Evolutionary conservation across 2,329 filamentous ascomycete species (phyloP), one percentile per base, ranked within the genome.

Genomic region (Beauveria sp.): DNA sequence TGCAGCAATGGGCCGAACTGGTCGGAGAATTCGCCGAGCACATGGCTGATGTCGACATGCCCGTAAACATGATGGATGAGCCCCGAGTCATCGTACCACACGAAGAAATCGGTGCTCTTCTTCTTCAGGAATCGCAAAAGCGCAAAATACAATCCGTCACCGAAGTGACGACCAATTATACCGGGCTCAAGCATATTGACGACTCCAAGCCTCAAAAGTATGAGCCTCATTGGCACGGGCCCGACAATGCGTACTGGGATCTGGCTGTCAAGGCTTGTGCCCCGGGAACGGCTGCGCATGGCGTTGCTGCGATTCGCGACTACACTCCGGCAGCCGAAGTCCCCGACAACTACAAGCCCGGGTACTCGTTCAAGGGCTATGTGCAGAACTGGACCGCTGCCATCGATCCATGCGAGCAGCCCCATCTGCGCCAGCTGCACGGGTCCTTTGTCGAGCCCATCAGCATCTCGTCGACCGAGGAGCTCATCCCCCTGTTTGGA

Each of bases 31-130:
- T 86, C 42, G 78, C 81, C 28, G 69, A 77, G 16, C 73, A 79
- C 55, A 69, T 88, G 24, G 86, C 85, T 5, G 85, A 88, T 64
- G 81, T 88, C 69, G 85, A 88, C 68, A 86, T 88, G 75, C 81
- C 85, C 12, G 83, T 88, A 73, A 88, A 88, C 68, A 77, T 79
- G 58, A 78, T 86, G 72, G 85, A 88, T 69, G 84, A 88, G 69
- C 80, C 85, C 30, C 78, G 86, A 24, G 70, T 89, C n/a, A 72
- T 87, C 34, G 82, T 86, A 3, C 79, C 83, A 10, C 84, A 79
- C 73, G 79, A 87, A 59, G 75, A 81, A 16, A 79, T 88, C 60
- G 75, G 80, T 26, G 73, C 73, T 26, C 73, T 83, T 54, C 75
- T 86, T 10, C 72, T 71, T 8, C 73, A 75, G 52, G 85, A 85